These are phyloP conservation scores for Curvularia eragrostidis DNA, from an alignment of 2,329 filamentous ascomycete genomes.

Conservation along the genomic window DNA sequence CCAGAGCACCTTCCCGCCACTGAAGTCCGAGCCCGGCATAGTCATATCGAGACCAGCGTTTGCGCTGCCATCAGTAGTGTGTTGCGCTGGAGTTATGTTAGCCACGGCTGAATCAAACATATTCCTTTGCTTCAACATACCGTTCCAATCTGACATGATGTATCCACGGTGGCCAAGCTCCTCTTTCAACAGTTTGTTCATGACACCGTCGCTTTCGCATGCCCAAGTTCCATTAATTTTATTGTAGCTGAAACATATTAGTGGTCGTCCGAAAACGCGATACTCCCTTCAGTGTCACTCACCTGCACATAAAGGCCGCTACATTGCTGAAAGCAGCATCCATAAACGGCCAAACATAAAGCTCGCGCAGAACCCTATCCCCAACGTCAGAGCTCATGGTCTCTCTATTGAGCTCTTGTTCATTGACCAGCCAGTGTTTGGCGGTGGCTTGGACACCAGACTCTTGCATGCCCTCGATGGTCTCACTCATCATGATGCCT, in stretches of 20 bases:
- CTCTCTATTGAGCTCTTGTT: conserved; percentile 66
- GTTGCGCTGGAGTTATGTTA: conserved; percentile 47
- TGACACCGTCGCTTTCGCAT: conserved; percentile 57
- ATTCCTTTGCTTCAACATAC: conserved; percentile 12
- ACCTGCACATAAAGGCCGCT: conserved; percentile 56
- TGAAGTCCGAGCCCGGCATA: conserved; percentile 60
- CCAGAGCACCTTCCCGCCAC: conserved; percentile 60
- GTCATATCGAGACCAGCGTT: conserved; percentile 60
- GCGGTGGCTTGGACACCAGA: conserved; percentile 52
- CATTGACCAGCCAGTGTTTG: conserved; percentile 66
- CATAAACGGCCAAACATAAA: conserved; percentile 80
- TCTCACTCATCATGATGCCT: conserved; percentile 53
- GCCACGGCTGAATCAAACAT: not conserved
- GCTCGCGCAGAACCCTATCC: conserved; percentile 76
- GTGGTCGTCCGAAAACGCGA: not conserved
- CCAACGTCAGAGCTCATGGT: conserved; percentile 65
- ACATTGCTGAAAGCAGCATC: conserved; percentile 74
- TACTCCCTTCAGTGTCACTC: conserved; percentile 1
- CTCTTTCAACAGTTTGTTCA: conserved; percentile 60
- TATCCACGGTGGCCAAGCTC: conserved; percentile 60
- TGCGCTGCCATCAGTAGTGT: conserved; percentile 53
- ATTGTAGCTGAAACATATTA: conserved; percentile 35
- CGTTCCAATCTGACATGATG: conserved; percentile 56
- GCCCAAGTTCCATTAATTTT: conserved; percentile 58
- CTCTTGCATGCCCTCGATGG: conserved; percentile 55